phyloP scores from a whole-genome alignment of 345 rosid genomes.

The Salix exigua region DNA sequence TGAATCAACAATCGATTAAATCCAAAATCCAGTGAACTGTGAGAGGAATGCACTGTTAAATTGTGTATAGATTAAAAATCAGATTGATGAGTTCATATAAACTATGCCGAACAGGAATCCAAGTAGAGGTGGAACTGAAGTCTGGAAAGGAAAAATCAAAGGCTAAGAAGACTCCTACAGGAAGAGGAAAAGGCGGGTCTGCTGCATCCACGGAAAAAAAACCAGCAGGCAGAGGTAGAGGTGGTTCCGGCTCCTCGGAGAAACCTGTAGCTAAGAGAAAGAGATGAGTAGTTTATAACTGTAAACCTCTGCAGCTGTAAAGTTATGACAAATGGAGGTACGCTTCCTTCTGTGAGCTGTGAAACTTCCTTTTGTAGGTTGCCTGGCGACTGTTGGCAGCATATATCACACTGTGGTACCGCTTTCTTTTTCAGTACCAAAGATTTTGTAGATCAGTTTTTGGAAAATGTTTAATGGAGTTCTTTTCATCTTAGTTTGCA shows the following conservation, averaged over 20 bases:
- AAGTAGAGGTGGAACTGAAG: constrained; percentile 77
- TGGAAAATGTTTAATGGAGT: background rate
- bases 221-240: constrained; percentile 55
- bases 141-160: constrained; percentile 40
- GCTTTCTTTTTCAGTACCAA: background rate
- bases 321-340: background rate
- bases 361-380: background rate
- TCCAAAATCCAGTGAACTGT: background rate
- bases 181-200: constrained; percentile 24
- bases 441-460: background rate
- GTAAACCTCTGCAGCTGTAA: background rate
- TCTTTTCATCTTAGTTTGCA: too few species aligned
- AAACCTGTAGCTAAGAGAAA: constrained; percentile 61
- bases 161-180: constrained; percentile 37
- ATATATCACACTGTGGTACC: background rate
- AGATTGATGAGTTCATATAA: background rate
- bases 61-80: background rate
- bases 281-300: constrained; percentile 34
- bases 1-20: background rate
- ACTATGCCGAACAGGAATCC: constrained; percentile 40
- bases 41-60: background rate
- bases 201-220: constrained; percentile 16
- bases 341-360: background rate
- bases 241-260: constrained; percentile 33
- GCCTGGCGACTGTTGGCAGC: background rate